Base-by-base conservation (phyloP, 2,329 filamentous ascomycete genomes). In the Penicillium sp. region DNA sequence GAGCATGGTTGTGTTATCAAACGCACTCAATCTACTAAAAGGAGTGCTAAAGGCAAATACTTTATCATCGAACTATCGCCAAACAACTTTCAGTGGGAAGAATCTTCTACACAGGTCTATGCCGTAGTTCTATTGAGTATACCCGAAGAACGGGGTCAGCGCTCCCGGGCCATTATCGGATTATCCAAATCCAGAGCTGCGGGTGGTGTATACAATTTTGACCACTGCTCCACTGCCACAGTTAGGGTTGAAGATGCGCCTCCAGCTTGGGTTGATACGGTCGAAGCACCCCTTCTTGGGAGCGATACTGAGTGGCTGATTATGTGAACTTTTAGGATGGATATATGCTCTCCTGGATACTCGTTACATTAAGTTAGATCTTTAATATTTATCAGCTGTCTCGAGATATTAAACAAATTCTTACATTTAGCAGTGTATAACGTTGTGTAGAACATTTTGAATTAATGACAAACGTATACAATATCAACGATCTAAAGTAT, bases 51-150 rank as follows among this genome's bases (percentile, higher is more conserved):
- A 5, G 51, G 53, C 23, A 55, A 43, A 35, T 56, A 46, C 46
- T 58, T 61, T 23, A 38, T 59, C n/a, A 55, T 61, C 23, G 45
- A 61, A 33, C 50, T 61, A 5, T 53, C 56, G 5, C 35, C 42
- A 5, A 59, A 60, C 33, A 52, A 58, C 1, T 45, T 61, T 11
- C 26, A 49, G 7, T 61, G 60, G 58, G 20, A 16, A 33, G 53
- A 23, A 16, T 26, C 40, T 5, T 12, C 33, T 4, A 5, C 33
- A n/a, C 20, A 58, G 21, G 26, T 26, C 8, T 61, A 58, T 18
- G 60, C 60, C 11, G 50, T 61, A 12, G 45, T 61, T 11, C 20
- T 61, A 21, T 56, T 51, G 1, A 14, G 47, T 20, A 42, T 61
- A 16, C 58, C 52, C 1, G 26, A 24, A 6, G 16, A 35, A 3